A percentile compares a stretch with the other conserved stretches of the same genome.
phyloP scores from a whole-genome alignment of 257 asterid species.

The Solanum pimpinellifolium region DNA sequence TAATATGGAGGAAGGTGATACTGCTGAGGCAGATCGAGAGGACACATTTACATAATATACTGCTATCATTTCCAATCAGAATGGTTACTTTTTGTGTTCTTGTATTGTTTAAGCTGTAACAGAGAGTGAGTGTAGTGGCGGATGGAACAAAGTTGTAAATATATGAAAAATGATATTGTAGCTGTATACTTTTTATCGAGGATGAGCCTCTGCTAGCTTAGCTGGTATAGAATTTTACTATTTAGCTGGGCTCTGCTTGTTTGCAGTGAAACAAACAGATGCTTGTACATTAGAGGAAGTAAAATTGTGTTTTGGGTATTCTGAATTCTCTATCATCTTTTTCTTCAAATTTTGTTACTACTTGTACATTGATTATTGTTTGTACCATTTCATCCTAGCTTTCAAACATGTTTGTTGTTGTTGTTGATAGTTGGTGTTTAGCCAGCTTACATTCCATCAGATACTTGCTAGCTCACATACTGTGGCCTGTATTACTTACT shows the following conservation, averaged over 20 bases:
- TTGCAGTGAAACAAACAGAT: neutral
- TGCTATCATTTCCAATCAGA: neutral
- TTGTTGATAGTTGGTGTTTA: too few relatives aligned
- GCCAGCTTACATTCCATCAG: neutral
- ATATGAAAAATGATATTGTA: neutral
- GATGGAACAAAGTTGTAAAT: neutral
- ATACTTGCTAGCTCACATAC: neutral
- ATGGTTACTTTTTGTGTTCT: neutral
- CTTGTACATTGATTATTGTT: neutral
- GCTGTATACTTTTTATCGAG: neutral
- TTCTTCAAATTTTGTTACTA: neutral
- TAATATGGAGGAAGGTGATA: slow-evolving; percentile 91
- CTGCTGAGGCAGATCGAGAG: slow-evolving; percentile 86
- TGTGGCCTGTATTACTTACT: neutral
- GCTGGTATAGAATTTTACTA: neutral
- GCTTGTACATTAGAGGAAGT: neutral
- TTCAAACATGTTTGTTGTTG: neutral
- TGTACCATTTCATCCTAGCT: neutral
- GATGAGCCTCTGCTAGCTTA: neutral
- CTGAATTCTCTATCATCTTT: neutral
- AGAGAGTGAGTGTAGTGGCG: neutral
- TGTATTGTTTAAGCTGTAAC: neutral
- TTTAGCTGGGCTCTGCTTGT: neutral
- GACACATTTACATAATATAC: slow-evolving; percentile 52
- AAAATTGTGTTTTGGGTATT: neutral